A percentile compares a stretch with the other conserved stretches of the same genome.
Conservation (phyloP, 495 filamentous ascomycete genomes). For the Daldinia bambusicola region DNA sequence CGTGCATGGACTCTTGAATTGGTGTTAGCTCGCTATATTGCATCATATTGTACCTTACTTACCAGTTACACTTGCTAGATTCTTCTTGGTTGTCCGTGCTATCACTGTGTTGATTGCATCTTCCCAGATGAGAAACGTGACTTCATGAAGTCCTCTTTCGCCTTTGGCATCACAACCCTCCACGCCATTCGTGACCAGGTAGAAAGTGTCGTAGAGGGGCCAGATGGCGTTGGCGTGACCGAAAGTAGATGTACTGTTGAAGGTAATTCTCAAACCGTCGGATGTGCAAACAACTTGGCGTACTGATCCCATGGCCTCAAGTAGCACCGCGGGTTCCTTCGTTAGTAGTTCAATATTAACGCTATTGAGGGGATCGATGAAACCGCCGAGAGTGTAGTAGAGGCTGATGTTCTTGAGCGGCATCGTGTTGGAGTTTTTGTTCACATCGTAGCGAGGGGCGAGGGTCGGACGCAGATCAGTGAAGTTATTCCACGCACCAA, state of each 20-base stretch:
- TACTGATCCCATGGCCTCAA: slow-evolving; percentile 47
- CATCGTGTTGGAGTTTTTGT: slow-evolving; percentile 35
- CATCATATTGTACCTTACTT: slow-evolving; percentile 23
- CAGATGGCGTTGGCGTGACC: slow-evolving; percentile 33
- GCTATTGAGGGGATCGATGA: slow-evolving; percentile 24
- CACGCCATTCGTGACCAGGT: slow-evolving; percentile 47
- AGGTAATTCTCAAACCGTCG: slow-evolving; percentile 38
- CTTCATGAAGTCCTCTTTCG: slow-evolving; percentile 45
- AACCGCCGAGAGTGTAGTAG: slow-evolving; percentile 40
- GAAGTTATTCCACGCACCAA: slow-evolving; percentile 33
- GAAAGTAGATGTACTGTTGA: slow-evolving; percentile 42
- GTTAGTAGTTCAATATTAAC: slow-evolving; percentile 42
- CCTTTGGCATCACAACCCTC: slow-evolving; percentile 41
- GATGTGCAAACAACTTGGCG: slow-evolving; percentile 39
- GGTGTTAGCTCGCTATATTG: slow-evolving; percentile 3
- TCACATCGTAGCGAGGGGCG: slow-evolving; percentile 36
- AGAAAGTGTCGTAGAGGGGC: slow-evolving; percentile 36
- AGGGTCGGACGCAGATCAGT: slow-evolving; percentile 37
- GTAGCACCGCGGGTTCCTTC: slow-evolving; percentile 42
- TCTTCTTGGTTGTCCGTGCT: slow-evolving; percentile 31
- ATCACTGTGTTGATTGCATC: slow-evolving; percentile 26
- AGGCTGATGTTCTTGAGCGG: slow-evolving; percentile 42
- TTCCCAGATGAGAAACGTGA: slow-evolving; percentile 40
- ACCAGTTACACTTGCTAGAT: slow-evolving; percentile 43
- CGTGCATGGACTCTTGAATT: slow-evolving; percentile 26